phyloP scores from a whole-genome alignment of 2,329 filamentous ascomycete genomes.

The Trichophyton verrucosum region DNA sequence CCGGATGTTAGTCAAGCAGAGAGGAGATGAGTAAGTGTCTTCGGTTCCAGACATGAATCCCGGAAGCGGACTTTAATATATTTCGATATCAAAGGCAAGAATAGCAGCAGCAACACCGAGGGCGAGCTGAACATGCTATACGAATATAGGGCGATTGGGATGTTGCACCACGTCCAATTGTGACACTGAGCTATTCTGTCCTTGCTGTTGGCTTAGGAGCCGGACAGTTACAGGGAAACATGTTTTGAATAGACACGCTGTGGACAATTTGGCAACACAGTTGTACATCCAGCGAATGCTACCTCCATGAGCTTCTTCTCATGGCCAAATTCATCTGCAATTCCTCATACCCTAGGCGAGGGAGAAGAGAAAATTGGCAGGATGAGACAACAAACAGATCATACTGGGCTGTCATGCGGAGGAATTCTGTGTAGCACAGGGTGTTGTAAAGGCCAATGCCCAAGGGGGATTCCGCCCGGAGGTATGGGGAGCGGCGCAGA shows the following conservation, averaged over 20 bases:
- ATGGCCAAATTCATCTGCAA: not conserved
- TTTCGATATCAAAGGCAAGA: not conserved
- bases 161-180: not conserved
- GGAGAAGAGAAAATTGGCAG: not conserved
- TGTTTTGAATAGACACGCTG: not conserved
- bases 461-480: not conserved
- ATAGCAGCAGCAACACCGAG: not conserved
- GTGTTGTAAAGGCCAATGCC: not conserved
- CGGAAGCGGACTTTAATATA: not conserved
- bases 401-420: conserved; percentile 5
- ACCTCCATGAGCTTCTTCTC: not conserved
- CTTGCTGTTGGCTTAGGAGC: not conserved
- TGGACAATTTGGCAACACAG: not conserved
- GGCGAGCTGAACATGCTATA: not conserved
- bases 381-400: not conserved
- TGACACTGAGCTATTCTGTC: not conserved
- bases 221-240: not conserved
- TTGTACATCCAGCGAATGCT: not conserved
- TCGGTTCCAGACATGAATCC: not conserved
- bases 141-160: not conserved
- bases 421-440: not conserved
- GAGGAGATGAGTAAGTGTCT: not conserved
- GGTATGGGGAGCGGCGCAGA: not conserved
- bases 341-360: not conserved
- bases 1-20: not conserved